A percentile compares a stretch with the other conserved stretches of the same genome.
phyloP scores from a whole-genome alignment of 2,329 filamentous ascomycete genomes.

The Arthrinium puccinioides region DNA sequence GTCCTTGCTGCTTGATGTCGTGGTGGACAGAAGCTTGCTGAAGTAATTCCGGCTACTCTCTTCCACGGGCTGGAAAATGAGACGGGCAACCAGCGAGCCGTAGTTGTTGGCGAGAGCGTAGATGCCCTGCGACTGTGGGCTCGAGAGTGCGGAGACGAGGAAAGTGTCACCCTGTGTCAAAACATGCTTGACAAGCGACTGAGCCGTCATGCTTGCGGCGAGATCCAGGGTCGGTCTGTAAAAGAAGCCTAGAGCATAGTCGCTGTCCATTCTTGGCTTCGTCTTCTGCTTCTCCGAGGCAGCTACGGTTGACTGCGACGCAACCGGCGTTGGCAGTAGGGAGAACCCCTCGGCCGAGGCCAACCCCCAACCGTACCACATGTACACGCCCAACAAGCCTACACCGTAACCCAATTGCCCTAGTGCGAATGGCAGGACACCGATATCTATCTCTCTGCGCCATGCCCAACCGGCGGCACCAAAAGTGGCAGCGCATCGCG shows the following conservation, averaged over 20 bases:
- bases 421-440: conserved; percentile 80
- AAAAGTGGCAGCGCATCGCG: conserved; percentile 71
- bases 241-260: conserved; percentile 56
- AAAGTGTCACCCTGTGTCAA: conserved; percentile 93
- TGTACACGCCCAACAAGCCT: conserved; percentile 64
- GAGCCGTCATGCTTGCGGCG: conserved; percentile 75
- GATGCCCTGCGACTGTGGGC: conserved; percentile 74
- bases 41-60: conserved; percentile 90
- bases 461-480: conserved; percentile 59
- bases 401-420: conserved; percentile 75
- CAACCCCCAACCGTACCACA: conserved; percentile 49
- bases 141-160: conserved; percentile 71
- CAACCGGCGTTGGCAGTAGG: conserved; percentile 45
- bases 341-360: conserved; percentile 59
- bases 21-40: conserved; percentile 60
- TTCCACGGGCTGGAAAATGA: conserved; percentile 92
- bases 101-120: conserved; percentile 95
- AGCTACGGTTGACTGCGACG: background rate
- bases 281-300: background rate
- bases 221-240: conserved; percentile 64
- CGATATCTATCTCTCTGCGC: conserved; percentile 44
- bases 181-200: conserved; percentile 85
- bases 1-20: conserved; percentile 8
- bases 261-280: background rate
- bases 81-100: conserved; percentile 77